Evolutionary conservation across 2,329 filamentous ascomycete genomes (phyloP), one percentile per base, ranked within the genome.

Genomic region (Curvularia sp.): DNA sequence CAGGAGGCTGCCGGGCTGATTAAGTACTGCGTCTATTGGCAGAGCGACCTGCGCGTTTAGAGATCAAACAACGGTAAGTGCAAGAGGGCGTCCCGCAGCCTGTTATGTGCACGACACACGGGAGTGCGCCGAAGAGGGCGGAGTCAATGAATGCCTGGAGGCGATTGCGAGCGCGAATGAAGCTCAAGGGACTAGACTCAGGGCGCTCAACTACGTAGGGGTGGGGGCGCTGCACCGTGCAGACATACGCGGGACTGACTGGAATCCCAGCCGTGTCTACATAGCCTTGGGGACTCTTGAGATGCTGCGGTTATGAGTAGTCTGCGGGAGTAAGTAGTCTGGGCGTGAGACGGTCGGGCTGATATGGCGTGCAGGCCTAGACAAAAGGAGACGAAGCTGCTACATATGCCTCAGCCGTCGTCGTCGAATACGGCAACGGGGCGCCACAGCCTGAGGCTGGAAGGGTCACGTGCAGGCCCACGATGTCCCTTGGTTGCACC

Each of bases 31-130:
- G 58, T 57, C 39, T 53, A 58, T 42, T 55, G 58, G 61, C 59
- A 62, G 52, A 64, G 66, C 61, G 63, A 55, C 66, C 64, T 62
- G 65, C 63, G 65, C 63, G 60, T 60, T 44, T 62, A 62, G 54
- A 57, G 62, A 51, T 64, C 59, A 62, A 65, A 65, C 62, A 69
- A 58, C 58, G 31, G 62, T 24, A 61, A 64, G 51, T 55, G 54
- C 63, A 53, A 49, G 56, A 47, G 49, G 35, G 38, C 43, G 66
- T 63, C 65, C 56, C 63, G 58, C 61, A 67, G 64, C 61, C 43
- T 47, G 46, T 9, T 46, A 30, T 67, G 65, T 62, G 65, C 62
- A 60, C 57, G 60, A 62, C 60, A 43, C 47, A 49, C 33, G 42
- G 43, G 56, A 47, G 55, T 51, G 62, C 53, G 58, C 62, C 62